Evolutionary conservation across 1,284 basidiomycete genomes (phyloP).

Genomic region (Ustilago lituana): DNA sequence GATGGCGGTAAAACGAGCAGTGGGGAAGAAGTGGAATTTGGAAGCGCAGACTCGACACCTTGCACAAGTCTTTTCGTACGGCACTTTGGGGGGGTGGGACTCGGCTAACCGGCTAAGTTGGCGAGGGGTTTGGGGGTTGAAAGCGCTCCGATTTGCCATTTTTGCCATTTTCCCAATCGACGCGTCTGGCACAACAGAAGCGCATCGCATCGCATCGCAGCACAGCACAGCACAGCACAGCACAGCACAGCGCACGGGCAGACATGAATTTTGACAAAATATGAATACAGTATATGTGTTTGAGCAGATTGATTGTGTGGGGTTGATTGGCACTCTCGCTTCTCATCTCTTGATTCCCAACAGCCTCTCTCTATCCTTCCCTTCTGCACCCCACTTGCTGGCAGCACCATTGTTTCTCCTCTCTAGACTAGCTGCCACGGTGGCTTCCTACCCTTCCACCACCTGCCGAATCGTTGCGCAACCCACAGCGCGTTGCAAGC

Average conservation of each 20-base stretch:
- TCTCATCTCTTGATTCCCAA: neutral
- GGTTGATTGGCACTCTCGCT: constrained; percentile 7
- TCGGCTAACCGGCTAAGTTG: constrained; percentile 27
- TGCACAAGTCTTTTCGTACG: constrained; percentile 24
- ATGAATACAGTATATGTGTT: neutral
- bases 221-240: too few relatives aligned
- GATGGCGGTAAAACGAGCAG: too few relatives aligned
- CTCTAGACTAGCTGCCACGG: too few relatives aligned
- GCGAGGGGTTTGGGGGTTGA: too few relatives aligned
- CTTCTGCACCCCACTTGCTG: neutral
- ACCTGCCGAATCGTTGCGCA: too few relatives aligned
- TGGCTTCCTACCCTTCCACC: neutral
- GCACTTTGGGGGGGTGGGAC: neutral
- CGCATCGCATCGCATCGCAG: too few relatives aligned
- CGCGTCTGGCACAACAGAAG: constrained; percentile 13
- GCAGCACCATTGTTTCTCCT: too few relatives aligned
- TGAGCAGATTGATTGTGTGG: too few relatives aligned
- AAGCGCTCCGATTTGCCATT: too few relatives aligned
- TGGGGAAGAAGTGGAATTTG: constrained; percentile 2
- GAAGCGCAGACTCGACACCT: too few relatives aligned
- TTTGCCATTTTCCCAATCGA: neutral
- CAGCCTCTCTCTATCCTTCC: neutral
- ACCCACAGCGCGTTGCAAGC: neutral
- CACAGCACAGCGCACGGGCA: too few relatives aligned
- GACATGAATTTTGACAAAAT: too few relatives aligned